Conservation (phyloP, 176 grass and related monocot species). For the Guadua angustifolia region DNA sequence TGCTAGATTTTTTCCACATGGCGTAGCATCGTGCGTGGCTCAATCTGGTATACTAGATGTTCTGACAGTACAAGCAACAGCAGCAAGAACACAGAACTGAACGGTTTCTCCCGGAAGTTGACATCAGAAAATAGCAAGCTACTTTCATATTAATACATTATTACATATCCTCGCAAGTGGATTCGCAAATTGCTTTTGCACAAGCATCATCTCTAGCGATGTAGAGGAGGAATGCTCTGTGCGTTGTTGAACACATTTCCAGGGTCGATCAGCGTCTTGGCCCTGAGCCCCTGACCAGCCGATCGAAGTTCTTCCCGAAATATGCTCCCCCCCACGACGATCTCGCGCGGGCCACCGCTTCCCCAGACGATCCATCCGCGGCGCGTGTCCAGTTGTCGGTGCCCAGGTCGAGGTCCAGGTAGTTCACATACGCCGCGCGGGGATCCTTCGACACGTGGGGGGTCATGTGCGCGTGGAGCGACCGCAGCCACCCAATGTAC, state of each 20-base stretch:
- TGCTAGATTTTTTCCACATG: too few species aligned
- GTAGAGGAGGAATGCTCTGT: constrained; percentile 69
- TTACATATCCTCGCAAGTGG: not conserved
- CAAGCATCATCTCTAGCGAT: not conserved
- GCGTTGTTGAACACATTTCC: constrained; percentile 61
- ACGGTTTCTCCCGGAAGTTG: not conserved
- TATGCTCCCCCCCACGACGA: constrained; percentile 45
- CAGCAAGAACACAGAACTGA: not conserved
- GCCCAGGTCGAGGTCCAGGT: constrained; percentile 67
- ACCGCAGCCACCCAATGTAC: constrained; percentile 54
- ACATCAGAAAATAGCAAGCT: not conserved
- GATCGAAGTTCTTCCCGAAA: constrained; percentile 51
- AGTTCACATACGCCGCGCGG: constrained; percentile 63
- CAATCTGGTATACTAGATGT: too few species aligned
- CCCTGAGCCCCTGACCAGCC: constrained; percentile 57
- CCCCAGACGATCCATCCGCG: not conserved
- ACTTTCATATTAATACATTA: not conserved
- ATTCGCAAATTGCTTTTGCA: not conserved
- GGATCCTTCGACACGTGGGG: constrained; percentile 51
- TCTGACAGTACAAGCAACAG: not conserved
- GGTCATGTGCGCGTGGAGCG: constrained; percentile 57
- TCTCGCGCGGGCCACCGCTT: constrained; percentile 34
- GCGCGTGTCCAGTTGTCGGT: constrained; percentile 36
- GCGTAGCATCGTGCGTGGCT: too few species aligned
- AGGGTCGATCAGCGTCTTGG: constrained; percentile 56